A percentile compares a stretch with the other conserved stretches of the same genome.
phyloP scores from a whole-genome alignment of 768 basidiomycete species.

The Lactarius hatsudake region DNA sequence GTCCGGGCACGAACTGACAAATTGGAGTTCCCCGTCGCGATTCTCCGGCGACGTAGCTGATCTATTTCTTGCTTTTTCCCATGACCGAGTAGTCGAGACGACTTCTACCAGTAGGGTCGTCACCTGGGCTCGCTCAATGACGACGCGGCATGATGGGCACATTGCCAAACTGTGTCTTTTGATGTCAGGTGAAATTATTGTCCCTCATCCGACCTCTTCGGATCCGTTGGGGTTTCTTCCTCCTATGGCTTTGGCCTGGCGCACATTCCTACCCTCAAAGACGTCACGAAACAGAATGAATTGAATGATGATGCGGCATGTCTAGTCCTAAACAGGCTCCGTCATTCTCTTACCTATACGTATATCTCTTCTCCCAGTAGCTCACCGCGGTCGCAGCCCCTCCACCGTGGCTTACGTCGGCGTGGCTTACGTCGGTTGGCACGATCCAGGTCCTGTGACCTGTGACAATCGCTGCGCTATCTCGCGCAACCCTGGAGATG shows the following conservation, averaged over 20 bases:
- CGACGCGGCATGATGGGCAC: neutral
- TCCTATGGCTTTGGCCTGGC: neutral
- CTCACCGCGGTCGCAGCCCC: conserved; percentile 16
- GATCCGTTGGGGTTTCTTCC: conserved; percentile 5
- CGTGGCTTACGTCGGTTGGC: conserved; percentile 19
- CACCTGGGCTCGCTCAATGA: neutral
- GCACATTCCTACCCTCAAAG: conserved; percentile 1
- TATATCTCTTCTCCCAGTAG: neutral
- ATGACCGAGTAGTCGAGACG: neutral
- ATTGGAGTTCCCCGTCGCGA: conserved; percentile 8
- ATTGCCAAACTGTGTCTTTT: conserved; percentile 3
- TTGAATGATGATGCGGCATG: conserved; percentile 1
- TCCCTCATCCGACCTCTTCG: conserved; percentile 16
- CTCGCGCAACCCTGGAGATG: conserved; percentile 16
- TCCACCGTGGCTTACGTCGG: conserved; percentile 19
- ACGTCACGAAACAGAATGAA: conserved; percentile 9
- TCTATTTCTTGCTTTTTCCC: conserved; percentile 2
- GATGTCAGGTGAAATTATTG: conserved; percentile 11
- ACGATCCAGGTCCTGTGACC: conserved; percentile 4
- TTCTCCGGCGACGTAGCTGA: conserved; percentile 5
- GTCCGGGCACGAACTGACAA: conserved; percentile 17
- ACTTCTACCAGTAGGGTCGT: neutral
- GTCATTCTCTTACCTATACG: neutral
- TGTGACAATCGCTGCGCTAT: conserved; percentile 11
- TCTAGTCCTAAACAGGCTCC: neutral